Evolutionary conservation across 2,329 filamentous ascomycete genomes (phyloP), one percentile per base, ranked within the genome.

Genomic region (Diaporthe nobilis): DNA sequence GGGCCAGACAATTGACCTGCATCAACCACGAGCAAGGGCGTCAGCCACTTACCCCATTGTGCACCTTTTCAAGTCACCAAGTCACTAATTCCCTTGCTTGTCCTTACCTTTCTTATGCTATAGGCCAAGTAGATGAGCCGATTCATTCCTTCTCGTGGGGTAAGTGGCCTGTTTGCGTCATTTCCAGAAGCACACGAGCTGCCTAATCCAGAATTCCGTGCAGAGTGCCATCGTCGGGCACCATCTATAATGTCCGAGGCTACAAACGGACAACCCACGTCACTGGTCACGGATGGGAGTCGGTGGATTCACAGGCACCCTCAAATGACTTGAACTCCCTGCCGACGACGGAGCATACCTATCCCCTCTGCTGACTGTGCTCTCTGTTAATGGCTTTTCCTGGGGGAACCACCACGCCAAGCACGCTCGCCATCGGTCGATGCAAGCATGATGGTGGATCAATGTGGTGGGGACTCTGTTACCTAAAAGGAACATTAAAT

Each of bases 111-210:
- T 10, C 34, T 55, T 55, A 22, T 70, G 34, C 65, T 70, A 70
- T 70, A 55, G 65, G 65, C 65, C 65, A 42, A 70, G 65, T 70
- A 15, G 3, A 55, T 70, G 34, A 55, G 49, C 49, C 65, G 49
- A 70, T 31, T 70, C 34, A 70, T 70, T 22, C 65, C 49, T 70
- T 22, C 34, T 70, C 65, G 65, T 70, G 47, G 65, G 65, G 65
- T 68, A 53, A 53, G 49, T 70, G 65, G 65, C 49, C 49, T 70
- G 65, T 70, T 55, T 70, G 65, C 65, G 65, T 70, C 65, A 70
- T 70, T 70, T 70, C 34, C 65, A 42, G 34, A 55, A 39, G 34
- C 65, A 53, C 34, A 31, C 65, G 65, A 70, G 65, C 65, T 70
- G 49, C 65, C 65, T 70, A 70, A 55, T 70, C 49, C 17, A 55